Percentiles rank a stretch among this genome's conserved stretches.
phyloP scores from a whole-genome alignment of 305 asterid genomes.

The Solanum hybrid region DNA sequence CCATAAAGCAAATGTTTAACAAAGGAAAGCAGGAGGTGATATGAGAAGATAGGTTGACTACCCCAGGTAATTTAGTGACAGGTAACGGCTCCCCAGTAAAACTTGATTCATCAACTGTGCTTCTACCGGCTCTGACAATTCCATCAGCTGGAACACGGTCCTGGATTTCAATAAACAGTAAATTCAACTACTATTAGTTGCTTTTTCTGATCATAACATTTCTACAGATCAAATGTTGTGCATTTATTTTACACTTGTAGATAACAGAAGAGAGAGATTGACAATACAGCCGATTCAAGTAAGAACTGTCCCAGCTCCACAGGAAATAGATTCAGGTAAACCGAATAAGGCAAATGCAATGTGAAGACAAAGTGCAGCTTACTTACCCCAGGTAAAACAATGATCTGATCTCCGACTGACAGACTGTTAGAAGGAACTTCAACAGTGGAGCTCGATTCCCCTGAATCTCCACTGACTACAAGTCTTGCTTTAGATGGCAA shows the following conservation, averaged over 20 bases:
- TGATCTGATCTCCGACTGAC: constrained; percentile 82
- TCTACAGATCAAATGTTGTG: neutral
- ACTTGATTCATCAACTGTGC: constrained; percentile 96
- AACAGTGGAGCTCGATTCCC: constrained; percentile 50
- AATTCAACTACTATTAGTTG: neutral
- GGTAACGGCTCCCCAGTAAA: constrained; percentile 98
- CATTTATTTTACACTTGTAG: constrained; percentile 3
- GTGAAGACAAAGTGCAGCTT: constrained; percentile 12
- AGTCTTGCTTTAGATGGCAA: constrained; percentile 98
- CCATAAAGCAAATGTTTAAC: neutral
- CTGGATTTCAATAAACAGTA: constrained; percentile 23
- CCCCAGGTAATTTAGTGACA: constrained; percentile 94
- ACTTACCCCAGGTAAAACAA: constrained; percentile 95
- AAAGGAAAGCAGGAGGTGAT: neutral
- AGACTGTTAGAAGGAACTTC: constrained; percentile 87
- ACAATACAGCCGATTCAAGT: neutral
- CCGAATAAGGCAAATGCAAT: neutral
- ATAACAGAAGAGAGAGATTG: neutral
- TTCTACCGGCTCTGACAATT: constrained; percentile 75
- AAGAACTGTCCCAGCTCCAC: neutral
- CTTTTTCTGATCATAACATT: constrained; percentile 1
- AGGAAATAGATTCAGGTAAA: neutral
- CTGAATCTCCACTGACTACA: constrained; percentile 43
- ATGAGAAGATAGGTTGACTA: constrained; percentile 24
- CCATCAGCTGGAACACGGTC: constrained; percentile 99